phyloP scores from a whole-genome alignment of 202 grass and related monocot genomes.

The Bolboschoenoplectus hybrid region DNA sequence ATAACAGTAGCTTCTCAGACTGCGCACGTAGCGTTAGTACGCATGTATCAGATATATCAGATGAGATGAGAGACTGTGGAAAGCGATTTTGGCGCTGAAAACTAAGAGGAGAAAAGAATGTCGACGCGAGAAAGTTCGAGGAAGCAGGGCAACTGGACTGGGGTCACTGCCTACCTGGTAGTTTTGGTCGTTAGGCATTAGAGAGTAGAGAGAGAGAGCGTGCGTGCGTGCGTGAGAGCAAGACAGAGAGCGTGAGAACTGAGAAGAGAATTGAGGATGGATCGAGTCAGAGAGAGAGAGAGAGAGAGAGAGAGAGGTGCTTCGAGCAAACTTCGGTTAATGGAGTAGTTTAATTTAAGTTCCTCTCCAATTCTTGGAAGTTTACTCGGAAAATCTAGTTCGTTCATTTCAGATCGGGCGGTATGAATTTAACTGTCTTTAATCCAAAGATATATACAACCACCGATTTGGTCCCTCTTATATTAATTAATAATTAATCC shows the following conservation, averaged over 20 bases:
- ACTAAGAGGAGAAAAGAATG: constrained; percentile 38
- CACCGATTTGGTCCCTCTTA: no score
- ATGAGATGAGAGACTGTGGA: constrained; percentile 1
- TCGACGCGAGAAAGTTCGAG: constrained; percentile 73
- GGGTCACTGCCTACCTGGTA: constrained; percentile 6
- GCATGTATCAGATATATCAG: not conserved
- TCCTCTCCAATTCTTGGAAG: not conserved
- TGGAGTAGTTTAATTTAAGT: not conserved
- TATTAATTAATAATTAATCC: no score
- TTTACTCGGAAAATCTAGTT: not conserved
- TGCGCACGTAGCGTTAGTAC: constrained; percentile 24
- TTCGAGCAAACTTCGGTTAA: not conserved
- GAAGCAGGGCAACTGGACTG: constrained; percentile 60
- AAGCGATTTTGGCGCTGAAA: constrained; percentile 35
- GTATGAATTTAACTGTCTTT: not conserved
- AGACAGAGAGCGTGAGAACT: not conserved
- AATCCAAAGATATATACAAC: no score
- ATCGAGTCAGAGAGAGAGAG: constrained; percentile 1
- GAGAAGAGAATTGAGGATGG: no score
- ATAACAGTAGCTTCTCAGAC: constrained; percentile 34
- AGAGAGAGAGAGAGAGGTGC: constrained; percentile 14
- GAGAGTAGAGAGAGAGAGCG: constrained; percentile 29
- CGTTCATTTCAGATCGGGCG: not conserved
- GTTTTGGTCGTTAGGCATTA: constrained; percentile 55
- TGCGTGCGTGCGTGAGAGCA: constrained; percentile 48